phyloP scores from a whole-genome alignment of 805 yeast genomes.

The Metschnikowia anglica region DNA sequence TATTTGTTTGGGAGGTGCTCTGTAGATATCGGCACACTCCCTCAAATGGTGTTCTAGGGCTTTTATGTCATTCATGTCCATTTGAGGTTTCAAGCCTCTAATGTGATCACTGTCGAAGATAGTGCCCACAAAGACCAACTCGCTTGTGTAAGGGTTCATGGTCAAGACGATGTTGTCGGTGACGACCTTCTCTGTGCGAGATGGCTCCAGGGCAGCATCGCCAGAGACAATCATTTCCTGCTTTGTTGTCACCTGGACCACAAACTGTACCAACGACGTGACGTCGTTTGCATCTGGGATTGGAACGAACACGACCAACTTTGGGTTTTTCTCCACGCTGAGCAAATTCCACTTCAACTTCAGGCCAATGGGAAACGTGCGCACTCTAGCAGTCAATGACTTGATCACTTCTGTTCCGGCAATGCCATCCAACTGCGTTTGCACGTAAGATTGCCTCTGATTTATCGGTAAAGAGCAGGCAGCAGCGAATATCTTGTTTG shows the following conservation, averaged over 20 bases:
- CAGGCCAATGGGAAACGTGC: constrained; percentile 52
- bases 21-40: constrained; percentile 40
- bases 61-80: constrained; percentile 19
- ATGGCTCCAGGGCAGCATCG: constrained; percentile 22
- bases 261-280: constrained; percentile 39
- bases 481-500: constrained; percentile 79
- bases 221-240: constrained; percentile 35
- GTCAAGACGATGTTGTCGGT: constrained; percentile 41
- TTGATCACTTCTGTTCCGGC: constrained; percentile 35
- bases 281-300: constrained; percentile 49
- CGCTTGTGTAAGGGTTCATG: constrained; percentile 39
- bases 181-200: constrained; percentile 29
- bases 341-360: constrained; percentile 75
- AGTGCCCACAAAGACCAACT: constrained; percentile 40
- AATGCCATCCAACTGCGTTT: constrained; percentile 34
- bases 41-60: constrained; percentile 27
- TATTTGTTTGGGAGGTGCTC: constrained; percentile 32
- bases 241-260: constrained; percentile 37
- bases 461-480: constrained; percentile 34
- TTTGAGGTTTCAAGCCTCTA: constrained; percentile 40
- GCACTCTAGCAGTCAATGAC: constrained; percentile 33
- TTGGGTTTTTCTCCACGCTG: constrained; percentile 69
- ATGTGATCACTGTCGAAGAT: constrained; percentile 38
- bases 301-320: constrained; percentile 67
- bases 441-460: constrained; percentile 46